Evolutionary conservation across 192 early-diverging fungal species (phyloP).

Genomic region (Backusella sp.): DNA sequence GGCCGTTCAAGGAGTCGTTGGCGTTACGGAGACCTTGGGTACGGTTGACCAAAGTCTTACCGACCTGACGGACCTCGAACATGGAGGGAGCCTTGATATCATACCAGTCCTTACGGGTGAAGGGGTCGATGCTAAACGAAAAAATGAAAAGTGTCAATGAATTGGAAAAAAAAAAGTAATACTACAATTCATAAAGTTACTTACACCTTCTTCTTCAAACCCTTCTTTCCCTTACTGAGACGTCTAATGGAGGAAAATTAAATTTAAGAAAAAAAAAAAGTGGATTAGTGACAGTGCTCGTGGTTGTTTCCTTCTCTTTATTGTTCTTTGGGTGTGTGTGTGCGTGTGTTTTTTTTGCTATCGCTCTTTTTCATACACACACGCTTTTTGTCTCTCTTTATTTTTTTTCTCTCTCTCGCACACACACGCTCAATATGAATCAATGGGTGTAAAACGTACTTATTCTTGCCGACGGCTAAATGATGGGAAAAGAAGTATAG

Average conservation of each 20-base stretch:
- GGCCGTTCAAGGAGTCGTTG: slow-evolving; percentile 92
- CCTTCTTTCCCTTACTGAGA: slow-evolving; percentile 80
- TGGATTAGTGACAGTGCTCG: not conserved
- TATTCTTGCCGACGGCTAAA: slow-evolving; percentile 66
- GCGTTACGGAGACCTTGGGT: slow-evolving; percentile 98
- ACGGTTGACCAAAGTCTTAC: slow-evolving; percentile 99
- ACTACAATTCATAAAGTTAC: slow-evolving; percentile 14
- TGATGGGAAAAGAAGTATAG: not conserved
- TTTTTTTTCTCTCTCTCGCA: not conserved
- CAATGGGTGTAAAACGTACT: slow-evolving; percentile 40
- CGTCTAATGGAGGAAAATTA: slow-evolving; percentile 43
- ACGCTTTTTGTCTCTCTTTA: not conserved
- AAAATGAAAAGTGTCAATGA: not conserved
- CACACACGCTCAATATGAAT: not conserved
- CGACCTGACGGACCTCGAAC: slow-evolving; percentile 88
- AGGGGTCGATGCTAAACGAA: slow-evolving; percentile 85
- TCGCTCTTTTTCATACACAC: not conserved
- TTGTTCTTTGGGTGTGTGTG: not conserved
- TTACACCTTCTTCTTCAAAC: slow-evolving; percentile 84
- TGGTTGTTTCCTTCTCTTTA: not conserved
- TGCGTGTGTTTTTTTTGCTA: not conserved
- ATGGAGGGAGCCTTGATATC: slow-evolving; percentile 96
- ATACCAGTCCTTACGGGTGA: slow-evolving; percentile 99
- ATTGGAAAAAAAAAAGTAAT: not conserved
- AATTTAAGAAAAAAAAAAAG: not conserved